Base-by-base conservation (phyloP, 257 asterid genomes). In the Nemophila menziesii region DNA sequence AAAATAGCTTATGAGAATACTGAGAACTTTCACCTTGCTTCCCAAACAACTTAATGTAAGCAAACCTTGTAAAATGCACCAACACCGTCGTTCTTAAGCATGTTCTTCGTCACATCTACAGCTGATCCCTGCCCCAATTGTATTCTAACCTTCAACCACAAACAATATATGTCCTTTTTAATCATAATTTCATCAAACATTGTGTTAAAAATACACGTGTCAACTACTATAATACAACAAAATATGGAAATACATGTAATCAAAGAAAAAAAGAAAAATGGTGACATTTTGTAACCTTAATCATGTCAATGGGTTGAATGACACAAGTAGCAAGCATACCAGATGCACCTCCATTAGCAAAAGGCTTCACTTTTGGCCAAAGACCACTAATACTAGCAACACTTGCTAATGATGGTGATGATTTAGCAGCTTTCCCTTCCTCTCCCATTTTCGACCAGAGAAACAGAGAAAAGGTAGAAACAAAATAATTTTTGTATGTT, bases 71-170 rank as follows among this genome's bases (percentile, higher is more conserved):
- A 90, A 49, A 90, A 81, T 43, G 93, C 93, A 51, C 87, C 86
- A 26, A 74, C 2, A 5, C 96, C 98, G 24, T 90, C 89, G 45
- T 85, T 85, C 49, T 79, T 77, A 22, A 90, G 70, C 98, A 90
- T 85, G 66, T 12, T 77, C 56, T 44, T 71, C 8, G 98, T 63
- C 48, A 90, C 86, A 4, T 39, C 64, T n/a, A 12, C 78, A 2
- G 93, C 98, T 52, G 96, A 90, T 55, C 98, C 96, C 56, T 90
- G 94, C 16, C 98, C 96, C 80, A 90, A 63, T 55, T 90, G 98
- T 49, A 90, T 90, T 61, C 98, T 76, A 66, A 85, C 98, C 98
- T 90, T 64, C 48, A 46, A 69, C 45, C 16, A 40, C 20, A 51
- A 48, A 52, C 40, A 47, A 7, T 23, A 20, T 22, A n/a, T n/a